Evolutionary conservation across 441 rosid genomes (phyloP), one percentile per base, ranked within the genome.

Genomic region (Pelargonium australe): DNA sequence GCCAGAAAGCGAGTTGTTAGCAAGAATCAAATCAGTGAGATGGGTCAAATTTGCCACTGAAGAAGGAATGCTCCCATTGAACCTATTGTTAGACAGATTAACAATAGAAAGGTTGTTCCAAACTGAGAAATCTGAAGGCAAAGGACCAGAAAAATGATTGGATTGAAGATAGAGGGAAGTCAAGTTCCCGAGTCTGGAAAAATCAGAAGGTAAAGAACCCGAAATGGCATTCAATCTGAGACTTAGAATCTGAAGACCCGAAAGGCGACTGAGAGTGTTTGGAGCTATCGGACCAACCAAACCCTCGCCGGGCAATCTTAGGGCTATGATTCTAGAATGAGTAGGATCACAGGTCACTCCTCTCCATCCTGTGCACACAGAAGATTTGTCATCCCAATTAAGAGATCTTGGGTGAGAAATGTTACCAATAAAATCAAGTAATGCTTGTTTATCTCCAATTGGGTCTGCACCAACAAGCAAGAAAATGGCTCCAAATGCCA

Each of bases 1-100:
- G 55, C 98, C 97, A 1, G 93, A 87, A 31, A 94, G 81, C 0
- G 83, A 80, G 87, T 94, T 94, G 64, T 86, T 72, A 13, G 91
- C 87, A 7, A 93, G 82, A 66, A 78, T 77, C 73, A 94, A 64
- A 68, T 81, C 68, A n/a, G 78, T 43, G 49, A 94, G 86, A 71
- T 74, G 83, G 40, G 83, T 79, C 73, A 88, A 77, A 40, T 79
- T 83, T n/a, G 89, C 80, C 0, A 89, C 25, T 5, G 94, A 89
- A 63, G 74, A 14, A 11, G 96, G 95, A 57, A 94, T 84, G 70
- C 83, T 87, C 74, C 92, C 96, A 71, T 76, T 82, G 75, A 94
- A 91, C 43, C 60, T 69, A 79, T 89, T 89, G 69, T 84, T 74
- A 1, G 85, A 84, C 60, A 94, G 84, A 76, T 88, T 80, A 70